These are phyloP conservation scores for Papiliotrema laurentii DNA, from an alignment of 1,284 basidiomycete species.

Conservation along the genomic window DNA sequence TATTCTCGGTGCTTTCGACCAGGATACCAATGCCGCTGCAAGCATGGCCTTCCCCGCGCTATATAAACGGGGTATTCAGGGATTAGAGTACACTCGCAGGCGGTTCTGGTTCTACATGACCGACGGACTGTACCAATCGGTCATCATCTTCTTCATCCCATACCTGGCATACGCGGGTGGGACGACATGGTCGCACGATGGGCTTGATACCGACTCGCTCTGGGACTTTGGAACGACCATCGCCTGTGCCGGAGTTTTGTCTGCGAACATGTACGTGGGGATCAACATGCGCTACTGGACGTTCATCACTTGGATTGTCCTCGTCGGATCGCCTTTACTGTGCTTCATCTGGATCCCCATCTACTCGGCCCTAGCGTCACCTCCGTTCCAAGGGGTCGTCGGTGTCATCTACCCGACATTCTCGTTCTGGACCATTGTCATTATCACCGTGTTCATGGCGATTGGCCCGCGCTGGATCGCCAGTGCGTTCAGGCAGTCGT, in stretches of 20 bases:
- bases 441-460: conserved; percentile 64
- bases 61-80: conserved; percentile 86
- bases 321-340: conserved; percentile 70
- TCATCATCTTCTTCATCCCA: conserved; percentile 84
- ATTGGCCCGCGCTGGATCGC: conserved; percentile 55
- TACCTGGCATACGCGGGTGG: conserved; percentile 69
- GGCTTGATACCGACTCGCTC: conserved; percentile 68
- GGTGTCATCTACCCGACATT: conserved; percentile 68
- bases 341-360: conserved; percentile 81
- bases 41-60: conserved; percentile 88
- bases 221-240: conserved; percentile 91
- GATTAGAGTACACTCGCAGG: conserved; percentile 82
- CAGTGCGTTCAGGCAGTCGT: conserved; percentile 23
- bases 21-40: conserved; percentile 87
- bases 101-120: conserved; percentile 95
- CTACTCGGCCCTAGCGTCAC: conserved; percentile 68
- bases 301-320: conserved; percentile 72
- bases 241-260: conserved; percentile 76
- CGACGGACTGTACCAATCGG: conserved; percentile 90
- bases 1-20: conserved; percentile 88
- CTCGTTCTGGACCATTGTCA: conserved; percentile 74
- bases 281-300: conserved; percentile 90
- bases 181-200: conserved; percentile 62
- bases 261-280: conserved; percentile 83
- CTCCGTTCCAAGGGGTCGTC: conserved; percentile 69